Evolutionary conservation across 75 land plant species (phyloP).

Genomic region (Picea sitchensis): DNA sequence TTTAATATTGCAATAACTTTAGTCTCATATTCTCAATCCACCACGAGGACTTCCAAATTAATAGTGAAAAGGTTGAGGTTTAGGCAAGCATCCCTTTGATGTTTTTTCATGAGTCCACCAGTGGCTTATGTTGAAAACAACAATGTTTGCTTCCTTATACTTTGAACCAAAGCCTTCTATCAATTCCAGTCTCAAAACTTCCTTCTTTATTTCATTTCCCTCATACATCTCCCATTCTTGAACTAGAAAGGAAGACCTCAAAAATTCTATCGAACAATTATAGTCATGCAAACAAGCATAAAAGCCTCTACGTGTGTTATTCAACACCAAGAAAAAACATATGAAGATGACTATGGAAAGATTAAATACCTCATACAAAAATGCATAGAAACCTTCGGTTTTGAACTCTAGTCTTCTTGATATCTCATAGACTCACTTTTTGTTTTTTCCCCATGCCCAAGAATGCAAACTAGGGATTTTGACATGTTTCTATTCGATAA

Average conservation of each 20-base stretch:
- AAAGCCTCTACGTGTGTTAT: too few relatives aligned
- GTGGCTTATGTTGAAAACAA: too few relatives aligned
- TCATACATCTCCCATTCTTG: too few relatives aligned
- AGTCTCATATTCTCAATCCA: too few relatives aligned
- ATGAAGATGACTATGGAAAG: neutral
- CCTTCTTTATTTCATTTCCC: too few relatives aligned
- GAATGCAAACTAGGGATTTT: slow-evolving; percentile 52
- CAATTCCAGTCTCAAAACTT: slow-evolving; percentile 48
- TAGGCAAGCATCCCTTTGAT: slow-evolving; percentile 52
- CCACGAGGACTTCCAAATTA: neutral
- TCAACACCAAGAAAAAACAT: too few relatives aligned
- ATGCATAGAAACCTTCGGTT: slow-evolving; percentile 18
- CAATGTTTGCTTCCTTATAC: too few relatives aligned
- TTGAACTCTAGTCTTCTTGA: slow-evolving; percentile 19
- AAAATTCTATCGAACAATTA: slow-evolving; percentile 66
- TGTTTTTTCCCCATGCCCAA: slow-evolving; percentile 5
- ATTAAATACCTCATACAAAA: slow-evolving; percentile 17
- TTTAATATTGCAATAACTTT: neutral
- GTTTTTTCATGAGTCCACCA: too few relatives aligned
- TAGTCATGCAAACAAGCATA: slow-evolving; percentile 40
- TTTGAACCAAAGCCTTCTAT: slow-evolving; percentile 6
- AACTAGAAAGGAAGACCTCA: slow-evolving; percentile 58
- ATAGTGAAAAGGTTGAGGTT: neutral
- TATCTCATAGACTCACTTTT: slow-evolving; percentile 26
- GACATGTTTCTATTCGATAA: slow-evolving; percentile 52